Base-by-base conservation (phyloP, 2,329 filamentous ascomycete genomes). In the Cladosporium sp. region DNA sequence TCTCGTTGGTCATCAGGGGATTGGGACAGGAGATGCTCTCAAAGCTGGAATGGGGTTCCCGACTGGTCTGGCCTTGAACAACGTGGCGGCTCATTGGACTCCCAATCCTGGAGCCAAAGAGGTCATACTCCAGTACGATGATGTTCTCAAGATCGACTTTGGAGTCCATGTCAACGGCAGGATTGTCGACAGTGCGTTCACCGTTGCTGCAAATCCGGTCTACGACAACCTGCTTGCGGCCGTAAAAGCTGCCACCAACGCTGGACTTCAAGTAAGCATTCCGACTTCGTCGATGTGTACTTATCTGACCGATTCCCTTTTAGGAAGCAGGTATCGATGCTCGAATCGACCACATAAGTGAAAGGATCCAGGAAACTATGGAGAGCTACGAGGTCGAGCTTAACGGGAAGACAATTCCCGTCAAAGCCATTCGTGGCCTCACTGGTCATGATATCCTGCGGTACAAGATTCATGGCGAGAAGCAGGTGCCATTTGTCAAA, bases 81-180 rank as follows among this genome's bases (percentile, higher is more conserved):
- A 93, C 67, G 88, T 87, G 63, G 88, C 88, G 1, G 89, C 89
- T 3, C 89, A 95, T 72, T 95, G 87, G 70, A 91, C 85, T 7
- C 89, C 89, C 9, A 95, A 95, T 66, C 85, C 87, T 1, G 89
- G 89, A 52, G 93, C 93, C 72, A 95, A 91, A 60, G 93, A 91
- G 58, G 82, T 81, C 67, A 72, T 84, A 14, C 65, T 87, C 56
- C 74, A 82, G 55, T 72, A 85, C 57, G 76, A 82, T 46, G 83
- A 87, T 70, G 84, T 87, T 35, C 82, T 87, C 81, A 87, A 86
- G 68, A 82, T 87, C 43, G 84, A 87, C 68, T 86, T 87, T 59
- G 84, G 84, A 49, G 83, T 85, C 2, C 84, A 87, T 54, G 72
- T 87, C 65, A 87, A 86, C 59, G 84, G 84, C 40, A 74, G 82